Percentiles rank a stretch among this genome's conserved stretches.
phyloP scores from a whole-genome alignment of 2,329 filamentous ascomycete genomes.

The Talaromyces verruculosus region DNA sequence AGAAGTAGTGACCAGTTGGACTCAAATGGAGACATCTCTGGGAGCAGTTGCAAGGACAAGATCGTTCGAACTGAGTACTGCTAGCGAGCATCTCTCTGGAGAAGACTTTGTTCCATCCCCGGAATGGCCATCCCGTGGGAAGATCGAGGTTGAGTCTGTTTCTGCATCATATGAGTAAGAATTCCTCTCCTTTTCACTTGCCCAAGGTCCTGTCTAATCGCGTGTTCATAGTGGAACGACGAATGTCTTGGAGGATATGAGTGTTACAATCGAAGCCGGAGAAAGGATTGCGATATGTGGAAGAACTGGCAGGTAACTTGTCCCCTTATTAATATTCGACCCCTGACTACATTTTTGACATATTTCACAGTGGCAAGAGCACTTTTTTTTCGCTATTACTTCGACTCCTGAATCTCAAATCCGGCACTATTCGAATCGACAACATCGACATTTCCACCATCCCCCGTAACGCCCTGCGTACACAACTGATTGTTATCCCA shows the following conservation, averaged over 20 bases:
- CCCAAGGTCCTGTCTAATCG: background rate
- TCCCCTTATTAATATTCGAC: no score
- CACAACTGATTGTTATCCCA: constrained; percentile 48
- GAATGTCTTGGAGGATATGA: constrained; percentile 8
- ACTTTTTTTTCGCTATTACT: constrained; percentile 35
- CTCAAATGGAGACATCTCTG: constrained; percentile 57
- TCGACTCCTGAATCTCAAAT: constrained; percentile 49
- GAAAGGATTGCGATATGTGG: constrained; percentile 14
- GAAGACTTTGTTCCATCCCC: constrained; percentile 4
- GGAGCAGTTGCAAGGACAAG: constrained; percentile 50
- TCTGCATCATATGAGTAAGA: constrained; percentile 17
- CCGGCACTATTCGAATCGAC: constrained; percentile 50
- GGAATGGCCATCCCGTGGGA: constrained; percentile 8
- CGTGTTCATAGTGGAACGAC: background rate
- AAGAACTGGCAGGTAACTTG: constrained; percentile 14
- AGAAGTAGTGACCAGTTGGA: constrained; percentile 55
- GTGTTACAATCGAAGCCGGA: constrained; percentile 1
- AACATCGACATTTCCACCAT: background rate
- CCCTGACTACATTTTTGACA: background rate
- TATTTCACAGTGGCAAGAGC: background rate
- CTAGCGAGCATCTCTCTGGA: constrained; percentile 3
- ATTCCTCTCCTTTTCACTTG: background rate
- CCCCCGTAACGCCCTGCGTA: constrained; percentile 38
- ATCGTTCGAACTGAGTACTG: constrained; percentile 12
- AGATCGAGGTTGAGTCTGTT: background rate